Base-by-base conservation (phyloP, 176 grass and related monocot genomes). In the Oropetium thomaeum region DNA sequence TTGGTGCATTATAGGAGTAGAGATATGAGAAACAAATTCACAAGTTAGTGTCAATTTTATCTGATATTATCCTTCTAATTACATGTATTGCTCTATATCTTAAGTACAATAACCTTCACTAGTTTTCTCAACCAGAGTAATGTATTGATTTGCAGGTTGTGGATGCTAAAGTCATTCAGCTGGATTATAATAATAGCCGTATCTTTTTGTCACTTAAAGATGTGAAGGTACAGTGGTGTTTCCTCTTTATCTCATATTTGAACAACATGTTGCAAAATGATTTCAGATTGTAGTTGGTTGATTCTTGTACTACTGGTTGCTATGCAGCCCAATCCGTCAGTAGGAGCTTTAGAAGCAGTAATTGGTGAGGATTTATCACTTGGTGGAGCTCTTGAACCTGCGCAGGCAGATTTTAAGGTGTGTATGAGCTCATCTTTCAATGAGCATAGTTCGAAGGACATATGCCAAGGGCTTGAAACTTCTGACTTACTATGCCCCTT, bases 191-290 rank as follows among this genome's bases (percentile, higher is more conserved):
- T 75, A 90, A 87, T 58, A 84, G 73, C 58, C 86, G 82, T 15
- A 99, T 99, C 42, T 90, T 81, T 81, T 87, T 99, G 77, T 99
- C 96, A 49, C 84, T 99, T 69, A 92, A 85, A 92, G 87, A 91
- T 76, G 80, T 90, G 53, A 93, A 69, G 91, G 91, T 93, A 90
- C 44, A 29, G 20, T 14, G 19, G 8, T 4, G 27, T 37, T 60
- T 42, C 34, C 12, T n/a, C 3, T 37, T 58, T 12, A 17, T n/a
- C 11, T 31, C 22, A 0, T 29, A 29, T 74, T 41, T 20, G 25
- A 67, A 63, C 33, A 78, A 8, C 13, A 51, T 53, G 10, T 68
- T 76, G 5, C n/a, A n/a, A 71, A 43, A 67, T 35, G 1, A 10
- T 66, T 49, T 61, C 15, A 78, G 60, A 27, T 52, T 42, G n/a